Evolutionary conservation across 2,329 filamentous ascomycete species (phyloP).

Genomic region (Trichoderma sp.): DNA sequence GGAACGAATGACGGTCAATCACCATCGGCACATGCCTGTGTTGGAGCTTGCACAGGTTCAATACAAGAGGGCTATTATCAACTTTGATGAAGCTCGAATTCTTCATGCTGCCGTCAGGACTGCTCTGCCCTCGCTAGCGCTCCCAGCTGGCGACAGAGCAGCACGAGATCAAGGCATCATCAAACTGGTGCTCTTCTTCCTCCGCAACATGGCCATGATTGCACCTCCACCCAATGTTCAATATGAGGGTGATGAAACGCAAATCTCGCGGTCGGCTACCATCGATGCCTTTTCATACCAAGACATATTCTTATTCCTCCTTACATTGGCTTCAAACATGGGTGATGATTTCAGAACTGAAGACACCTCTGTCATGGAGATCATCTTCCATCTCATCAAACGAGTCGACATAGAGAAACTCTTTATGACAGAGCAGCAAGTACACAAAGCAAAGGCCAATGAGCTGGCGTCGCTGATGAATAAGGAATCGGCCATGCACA

Average conservation of each 20-base stretch:
- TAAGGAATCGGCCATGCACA: conserved; percentile 82
- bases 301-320: conserved; percentile 81
- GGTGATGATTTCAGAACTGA: conserved; percentile 90
- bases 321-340: conserved; percentile 90
- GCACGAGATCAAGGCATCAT: conserved; percentile 88
- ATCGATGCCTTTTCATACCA: conserved; percentile 90
- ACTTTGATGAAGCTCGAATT: conserved; percentile 75
- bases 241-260: conserved; percentile 84
- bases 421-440: conserved; percentile 78
- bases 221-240: conserved; percentile 70
- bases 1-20: conserved; percentile 85
- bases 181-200: conserved; percentile 83
- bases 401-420: conserved; percentile 81
- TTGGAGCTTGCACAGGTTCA: conserved; percentile 82
- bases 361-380: conserved; percentile 86
- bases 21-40: conserved; percentile 88
- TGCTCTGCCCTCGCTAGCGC: conserved; percentile 82
- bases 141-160: conserved; percentile 72
- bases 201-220: conserved; percentile 88
- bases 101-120: conserved; percentile 79
- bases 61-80: conserved; percentile 88
- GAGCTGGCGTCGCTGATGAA: conserved; percentile 75
- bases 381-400: conserved; percentile 90
- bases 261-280: conserved; percentile 82
- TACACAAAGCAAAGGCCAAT: conserved; percentile 66